These are phyloP conservation scores for Nyctanthes arbortristis DNA, from an alignment of 257 asterid species.

Conservation along the genomic window DNA sequence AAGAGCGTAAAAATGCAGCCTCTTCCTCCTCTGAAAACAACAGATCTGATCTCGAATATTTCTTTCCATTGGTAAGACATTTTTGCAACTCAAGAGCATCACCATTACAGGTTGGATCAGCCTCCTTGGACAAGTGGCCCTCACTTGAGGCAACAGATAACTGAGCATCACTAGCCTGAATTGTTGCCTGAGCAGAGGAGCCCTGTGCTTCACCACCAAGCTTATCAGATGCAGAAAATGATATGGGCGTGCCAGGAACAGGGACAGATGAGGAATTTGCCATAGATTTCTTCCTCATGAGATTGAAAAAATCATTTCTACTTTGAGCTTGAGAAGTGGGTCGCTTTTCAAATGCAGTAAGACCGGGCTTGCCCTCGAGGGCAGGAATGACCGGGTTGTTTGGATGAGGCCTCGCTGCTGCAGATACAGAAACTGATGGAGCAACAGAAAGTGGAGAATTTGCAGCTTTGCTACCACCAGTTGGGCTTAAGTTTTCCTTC, in stretches of 20 bases:
- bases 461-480: constrained; percentile 33
- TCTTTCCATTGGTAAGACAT: constrained; percentile 44
- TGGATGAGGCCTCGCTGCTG: constrained; percentile 40
- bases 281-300: constrained; percentile 72
- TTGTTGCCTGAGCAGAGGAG: constrained; percentile 25
- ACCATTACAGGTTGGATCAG: constrained; percentile 34
- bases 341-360: constrained; percentile 64
- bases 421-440: constrained; percentile 36
- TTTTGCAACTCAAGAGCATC: constrained; percentile 30
- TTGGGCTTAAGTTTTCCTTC: constrained; percentile 53
- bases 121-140: constrained; percentile 34
- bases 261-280: constrained; percentile 41
- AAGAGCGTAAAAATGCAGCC: constrained; percentile 75
- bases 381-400: constrained; percentile 27
- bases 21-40: constrained; percentile 83
- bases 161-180: constrained; percentile 27
- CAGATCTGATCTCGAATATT: constrained; percentile 36
- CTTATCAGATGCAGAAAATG: constrained; percentile 38
- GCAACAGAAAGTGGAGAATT: constrained; percentile 37
- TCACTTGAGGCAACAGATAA: constrained; percentile 24
- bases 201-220: constrained; percentile 37
- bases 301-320: constrained; percentile 83
- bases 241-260: constrained; percentile 31
- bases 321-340: constrained; percentile 78
- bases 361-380: constrained; percentile 51